These are phyloP conservation scores for Podospora australis DNA, from an alignment of 495 filamentous ascomycete species.

Conservation along the genomic window DNA sequence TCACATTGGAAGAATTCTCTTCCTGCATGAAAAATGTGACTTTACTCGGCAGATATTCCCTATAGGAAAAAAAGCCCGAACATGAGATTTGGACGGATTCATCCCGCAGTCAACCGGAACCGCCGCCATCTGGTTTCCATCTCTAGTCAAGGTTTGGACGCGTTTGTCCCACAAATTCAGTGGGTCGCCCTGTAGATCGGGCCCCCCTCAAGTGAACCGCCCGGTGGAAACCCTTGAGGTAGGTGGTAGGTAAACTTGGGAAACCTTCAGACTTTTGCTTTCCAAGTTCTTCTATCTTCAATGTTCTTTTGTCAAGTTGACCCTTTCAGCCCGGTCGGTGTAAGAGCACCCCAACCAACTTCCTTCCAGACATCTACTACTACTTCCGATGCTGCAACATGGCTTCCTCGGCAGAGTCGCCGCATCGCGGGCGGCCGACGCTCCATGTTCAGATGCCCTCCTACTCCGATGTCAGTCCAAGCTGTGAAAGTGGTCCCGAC, in stretches of 20 bases:
- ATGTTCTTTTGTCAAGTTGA: background rate
- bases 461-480: constrained; percentile 4
- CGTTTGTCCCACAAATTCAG: constrained; percentile 6
- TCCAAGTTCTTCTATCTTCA: background rate
- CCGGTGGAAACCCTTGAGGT: background rate
- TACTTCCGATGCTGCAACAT: constrained; percentile 5
- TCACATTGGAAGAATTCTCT: too few relatives aligned
- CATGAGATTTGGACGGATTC: too few relatives aligned
- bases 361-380: background rate
- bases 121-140: background rate
- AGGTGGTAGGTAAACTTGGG: too few relatives aligned
- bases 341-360: background rate
- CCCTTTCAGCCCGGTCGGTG: background rate
- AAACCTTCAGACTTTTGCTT: background rate
- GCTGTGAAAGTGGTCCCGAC: constrained; percentile 12
- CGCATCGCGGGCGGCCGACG: constrained; percentile 6
- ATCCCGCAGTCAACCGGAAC: too few relatives aligned
- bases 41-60: too few relatives aligned
- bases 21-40: too few relatives aligned
- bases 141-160: background rate
- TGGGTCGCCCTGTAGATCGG: constrained; percentile 11
- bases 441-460: constrained; percentile 26
- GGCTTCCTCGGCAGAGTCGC: constrained; percentile 7
- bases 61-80: too few relatives aligned
- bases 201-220: background rate